Evolutionary conservation across 495 filamentous ascomycete species (phyloP), one percentile per base, ranked within the genome.

Genomic region (Penicillium crystallinum): DNA sequence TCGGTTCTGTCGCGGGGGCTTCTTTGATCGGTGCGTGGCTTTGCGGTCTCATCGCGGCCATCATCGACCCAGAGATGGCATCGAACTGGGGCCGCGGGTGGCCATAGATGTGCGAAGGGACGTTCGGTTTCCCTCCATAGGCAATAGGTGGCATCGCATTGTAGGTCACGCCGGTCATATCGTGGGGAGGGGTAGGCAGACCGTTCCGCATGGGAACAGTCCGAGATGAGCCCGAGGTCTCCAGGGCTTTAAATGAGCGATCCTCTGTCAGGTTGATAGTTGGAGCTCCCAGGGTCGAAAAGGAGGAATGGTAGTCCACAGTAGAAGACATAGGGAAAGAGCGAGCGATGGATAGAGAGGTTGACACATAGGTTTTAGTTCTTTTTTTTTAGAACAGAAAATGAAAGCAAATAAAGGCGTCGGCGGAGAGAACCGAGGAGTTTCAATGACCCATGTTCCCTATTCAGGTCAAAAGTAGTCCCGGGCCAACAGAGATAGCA

Each of bases 121-220:
- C 49, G 27, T 66, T 56, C 10, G 53, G 49, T 31, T 67, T 70
- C 35, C 60, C 62, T 49, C 69, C 73, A 56, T 74, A 68, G 41
- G 56, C 58, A 19, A 69, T 49, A 8, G 65, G 48, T 15, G 69
- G 59, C 22, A 73, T 53, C 27, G 66, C 66, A 54, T 73, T 76
- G 51, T 74, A 72, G 27, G 72, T 65, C 27, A 74, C 58, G 12
- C 73, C 70, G 33, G 65, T 75, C 77, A 79, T 79, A 39, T 79
- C 77, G 70, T 53, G 59, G 18, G 75, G 76, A 56, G 77, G 75
- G 22, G 77, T 78, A 11, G 72, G 75, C 33, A 79, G 63, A 63
- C 76, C 77, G 73, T 74, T 69, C 55, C 69, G 65, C 22, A 71
- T 67, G 44, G 71, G 65, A 68, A 67, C 65, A 57, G 70, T 69